These are phyloP conservation scores for Wickerhamiella kazuoi DNA, from an alignment of 805 yeast species.

Conservation along the genomic window DNA sequence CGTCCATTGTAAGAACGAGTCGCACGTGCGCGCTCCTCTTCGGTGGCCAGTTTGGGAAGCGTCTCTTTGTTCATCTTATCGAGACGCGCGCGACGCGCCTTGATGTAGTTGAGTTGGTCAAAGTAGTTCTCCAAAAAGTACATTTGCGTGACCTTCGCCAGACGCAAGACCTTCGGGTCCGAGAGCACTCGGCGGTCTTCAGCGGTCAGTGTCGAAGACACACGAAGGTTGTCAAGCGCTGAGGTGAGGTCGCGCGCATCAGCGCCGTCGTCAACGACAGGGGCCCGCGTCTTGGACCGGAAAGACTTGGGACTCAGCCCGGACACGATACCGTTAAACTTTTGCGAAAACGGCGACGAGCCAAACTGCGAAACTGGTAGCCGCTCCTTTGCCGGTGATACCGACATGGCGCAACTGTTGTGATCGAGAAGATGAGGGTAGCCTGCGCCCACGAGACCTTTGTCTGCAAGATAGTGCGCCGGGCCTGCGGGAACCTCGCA, in stretches of 20 bases:
- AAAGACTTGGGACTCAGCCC: constrained; percentile 4
- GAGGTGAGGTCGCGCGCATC: not conserved
- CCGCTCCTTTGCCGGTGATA: constrained; percentile 1
- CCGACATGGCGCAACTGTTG: no score
- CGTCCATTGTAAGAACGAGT: constrained; percentile 71
- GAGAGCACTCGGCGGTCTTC: constrained; percentile 32
- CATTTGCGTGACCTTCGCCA: constrained; percentile 83
- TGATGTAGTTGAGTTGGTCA: constrained; percentile 85
- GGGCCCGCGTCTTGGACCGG: not conserved
- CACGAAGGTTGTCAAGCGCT: not conserved
- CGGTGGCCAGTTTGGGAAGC: constrained; percentile 16
- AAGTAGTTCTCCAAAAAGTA: constrained; percentile 90
- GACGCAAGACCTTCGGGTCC: constrained; percentile 60
- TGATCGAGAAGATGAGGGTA: no score
- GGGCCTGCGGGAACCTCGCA: no score
- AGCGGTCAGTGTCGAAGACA: constrained; percentile 2
- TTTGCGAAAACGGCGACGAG: not conserved
- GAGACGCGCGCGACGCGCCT: constrained; percentile 69
- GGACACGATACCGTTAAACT: constrained; percentile 2
- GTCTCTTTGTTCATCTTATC: constrained; percentile 43
- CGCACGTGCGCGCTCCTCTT: constrained; percentile 31
- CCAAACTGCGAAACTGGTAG: constrained; percentile 2
- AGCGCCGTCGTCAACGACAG: not conserved
- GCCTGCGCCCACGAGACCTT: no score
- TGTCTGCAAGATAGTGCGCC: no score